A percentile compares a stretch with the other conserved stretches of the same genome.
These are phyloP conservation scores for Lentinula sp. DNA, from an alignment of 768 basidiomycete species.

Conservation along the genomic window DNA sequence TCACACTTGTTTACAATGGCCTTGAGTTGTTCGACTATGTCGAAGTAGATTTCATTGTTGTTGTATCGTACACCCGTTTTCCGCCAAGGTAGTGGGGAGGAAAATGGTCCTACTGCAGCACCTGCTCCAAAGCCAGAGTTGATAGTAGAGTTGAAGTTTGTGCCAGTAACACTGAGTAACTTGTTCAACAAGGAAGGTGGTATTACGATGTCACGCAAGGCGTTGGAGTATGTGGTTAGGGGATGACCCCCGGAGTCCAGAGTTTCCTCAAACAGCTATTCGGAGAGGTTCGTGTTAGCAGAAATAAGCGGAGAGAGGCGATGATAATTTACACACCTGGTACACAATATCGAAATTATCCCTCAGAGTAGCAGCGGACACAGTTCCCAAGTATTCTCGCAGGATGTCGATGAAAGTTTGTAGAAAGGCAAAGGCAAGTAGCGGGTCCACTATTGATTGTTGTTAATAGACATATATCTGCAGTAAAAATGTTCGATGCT, in stretches of 20 bases:
- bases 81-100: constrained; percentile 92
- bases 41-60: constrained; percentile 91
- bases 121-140: constrained; percentile 33
- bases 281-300: constrained; percentile 8
- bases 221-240: constrained; percentile 84
- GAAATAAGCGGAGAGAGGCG: background rate
- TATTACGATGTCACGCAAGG: constrained; percentile 88
- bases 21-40: constrained; percentile 76
- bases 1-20: constrained; percentile 71
- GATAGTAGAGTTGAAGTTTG: constrained; percentile 39
- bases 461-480: no score
- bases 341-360: constrained; percentile 96
- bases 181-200: constrained; percentile 85
- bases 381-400: constrained; percentile 81
- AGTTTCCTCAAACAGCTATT: constrained; percentile 89
- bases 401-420: constrained; percentile 82
- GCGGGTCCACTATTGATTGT: constrained; percentile 22
- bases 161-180: constrained; percentile 47
- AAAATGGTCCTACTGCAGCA: constrained; percentile 50
- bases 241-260: constrained; percentile 90
- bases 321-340: constrained; percentile 49
- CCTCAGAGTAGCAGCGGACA: constrained; percentile 72
- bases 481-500: constrained; percentile 21
- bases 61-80: constrained; percentile 77
- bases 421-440: constrained; percentile 85